A percentile compares a stretch with the other conserved stretches of the same genome.
These are phyloP conservation scores for Corymbia maculata DNA, from an alignment of 345 rosid genomes.

Conservation along the genomic window DNA sequence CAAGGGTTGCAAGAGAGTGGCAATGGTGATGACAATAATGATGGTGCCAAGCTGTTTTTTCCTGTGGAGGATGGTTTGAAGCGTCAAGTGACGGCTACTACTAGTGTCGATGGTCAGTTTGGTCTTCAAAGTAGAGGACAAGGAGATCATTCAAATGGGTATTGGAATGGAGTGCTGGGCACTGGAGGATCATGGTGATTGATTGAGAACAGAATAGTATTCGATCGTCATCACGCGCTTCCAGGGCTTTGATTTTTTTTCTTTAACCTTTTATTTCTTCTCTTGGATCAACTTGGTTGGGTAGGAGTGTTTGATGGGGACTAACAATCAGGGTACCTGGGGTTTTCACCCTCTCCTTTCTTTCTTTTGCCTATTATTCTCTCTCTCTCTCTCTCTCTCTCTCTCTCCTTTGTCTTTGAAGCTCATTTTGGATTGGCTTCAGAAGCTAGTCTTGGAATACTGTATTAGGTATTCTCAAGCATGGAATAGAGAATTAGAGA, in stretches of 20 bases:
- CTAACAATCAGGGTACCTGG: slow-evolving; percentile 1
- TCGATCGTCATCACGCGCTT: background rate
- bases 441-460: background rate
- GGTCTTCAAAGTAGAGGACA: slow-evolving; percentile 18
- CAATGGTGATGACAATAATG: background rate
- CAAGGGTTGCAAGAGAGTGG: slow-evolving; percentile 1
- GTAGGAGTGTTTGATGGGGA: background rate
- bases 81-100: slow-evolving; percentile 1
- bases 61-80: slow-evolving; percentile 85
- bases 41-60: slow-evolving; percentile 57
- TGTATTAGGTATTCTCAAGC: background rate
- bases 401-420: background rate
- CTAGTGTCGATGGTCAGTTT: background rate
- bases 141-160: slow-evolving; percentile 51
- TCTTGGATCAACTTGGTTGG: background rate
- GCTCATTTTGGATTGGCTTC: background rate
- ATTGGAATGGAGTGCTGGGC: slow-evolving; percentile 90
- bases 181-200: slow-evolving; percentile 84
- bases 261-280: background rate
- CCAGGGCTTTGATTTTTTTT: background rate
- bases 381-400: background rate
- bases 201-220: background rate
- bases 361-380: background rate
- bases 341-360: background rate
- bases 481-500: background rate